Conservation (phyloP, 768 basidiomycete species). For the Kwoniella sp. region DNA sequence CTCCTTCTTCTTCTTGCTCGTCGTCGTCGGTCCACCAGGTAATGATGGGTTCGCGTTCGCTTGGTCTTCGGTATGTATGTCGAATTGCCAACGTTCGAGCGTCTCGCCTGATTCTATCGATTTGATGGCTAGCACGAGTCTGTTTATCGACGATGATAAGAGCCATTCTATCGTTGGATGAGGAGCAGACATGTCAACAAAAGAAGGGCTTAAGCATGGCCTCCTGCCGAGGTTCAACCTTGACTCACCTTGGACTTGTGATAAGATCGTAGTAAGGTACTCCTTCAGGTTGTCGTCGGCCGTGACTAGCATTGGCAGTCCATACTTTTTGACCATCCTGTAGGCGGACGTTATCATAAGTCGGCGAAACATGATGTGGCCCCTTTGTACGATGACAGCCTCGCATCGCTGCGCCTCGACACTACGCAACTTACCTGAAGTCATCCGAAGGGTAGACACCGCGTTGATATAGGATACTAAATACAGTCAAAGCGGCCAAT, state of each 20-base stretch:
- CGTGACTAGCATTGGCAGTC: constrained; percentile 90
- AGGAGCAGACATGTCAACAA: not conserved
- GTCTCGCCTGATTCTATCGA: constrained; percentile 89
- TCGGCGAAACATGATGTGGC: not conserved
- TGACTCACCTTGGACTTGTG: constrained; percentile 83
- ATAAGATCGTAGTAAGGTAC: constrained; percentile 90
- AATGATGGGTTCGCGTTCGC: constrained; percentile 19
- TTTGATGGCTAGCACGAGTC: constrained; percentile 92
- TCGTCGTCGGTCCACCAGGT: constrained; percentile 8
- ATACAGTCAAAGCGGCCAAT: constrained; percentile 1
- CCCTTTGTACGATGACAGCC: not conserved
- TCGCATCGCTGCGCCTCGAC: constrained; percentile 5
- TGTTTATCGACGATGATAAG: constrained; percentile 84
- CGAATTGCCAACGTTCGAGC: constrained; percentile 97
- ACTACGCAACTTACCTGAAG: constrained; percentile 64
- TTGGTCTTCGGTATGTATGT: constrained; percentile 66
- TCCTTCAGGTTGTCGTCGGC: constrained; percentile 90
- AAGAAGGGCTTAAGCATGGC: not conserved
- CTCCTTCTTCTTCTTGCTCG: constrained; percentile 47
- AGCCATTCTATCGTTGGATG: constrained; percentile 76
- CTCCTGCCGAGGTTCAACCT: no score
- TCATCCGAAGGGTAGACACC: constrained; percentile 97
- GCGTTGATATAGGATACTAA: constrained; percentile 90
- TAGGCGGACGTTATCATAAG: not conserved
- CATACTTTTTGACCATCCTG: constrained; percentile 96